Evolutionary conservation across 345 rosid genomes (phyloP).

Genomic region (Nasturtium officinale): DNA sequence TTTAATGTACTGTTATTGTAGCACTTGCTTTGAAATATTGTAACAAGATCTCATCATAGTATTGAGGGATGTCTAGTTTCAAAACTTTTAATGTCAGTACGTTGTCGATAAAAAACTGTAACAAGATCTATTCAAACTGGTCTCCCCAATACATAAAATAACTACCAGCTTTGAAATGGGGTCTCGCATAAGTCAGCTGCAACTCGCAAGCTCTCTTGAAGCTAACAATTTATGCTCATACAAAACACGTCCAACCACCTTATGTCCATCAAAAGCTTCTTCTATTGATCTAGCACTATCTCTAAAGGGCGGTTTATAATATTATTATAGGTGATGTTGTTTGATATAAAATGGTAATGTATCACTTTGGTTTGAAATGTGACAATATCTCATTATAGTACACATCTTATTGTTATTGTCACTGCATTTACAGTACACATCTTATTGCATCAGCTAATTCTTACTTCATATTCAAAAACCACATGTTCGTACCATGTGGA

Average conservation of each 20-base stretch:
- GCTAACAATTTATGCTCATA: no score
- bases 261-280: no score
- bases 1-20: constrained; percentile 28
- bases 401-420: no score
- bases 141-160: no score
- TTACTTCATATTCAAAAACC: constrained; percentile 9
- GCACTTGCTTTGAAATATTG: constrained; percentile 9
- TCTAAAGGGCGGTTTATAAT: constrained; percentile 16
- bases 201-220: no score
- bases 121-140: no score
- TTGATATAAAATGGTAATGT: constrained; percentile 32
- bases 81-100: no score
- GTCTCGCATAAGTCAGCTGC: no score
- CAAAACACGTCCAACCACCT: no score
- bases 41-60: constrained; percentile 4
- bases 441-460: constrained; percentile 18
- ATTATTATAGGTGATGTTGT: constrained; percentile 2
- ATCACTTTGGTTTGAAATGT: constrained; percentile 20
- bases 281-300: no score
- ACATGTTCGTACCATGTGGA: neutral
- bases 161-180: no score
- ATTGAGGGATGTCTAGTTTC: neutral
- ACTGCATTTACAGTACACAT: neutral
- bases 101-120: no score
- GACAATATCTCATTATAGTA: constrained; percentile 2